Base-by-base conservation (phyloP, 1,284 basidiomycete species). In the Sanghuangporus sanghuang region DNA sequence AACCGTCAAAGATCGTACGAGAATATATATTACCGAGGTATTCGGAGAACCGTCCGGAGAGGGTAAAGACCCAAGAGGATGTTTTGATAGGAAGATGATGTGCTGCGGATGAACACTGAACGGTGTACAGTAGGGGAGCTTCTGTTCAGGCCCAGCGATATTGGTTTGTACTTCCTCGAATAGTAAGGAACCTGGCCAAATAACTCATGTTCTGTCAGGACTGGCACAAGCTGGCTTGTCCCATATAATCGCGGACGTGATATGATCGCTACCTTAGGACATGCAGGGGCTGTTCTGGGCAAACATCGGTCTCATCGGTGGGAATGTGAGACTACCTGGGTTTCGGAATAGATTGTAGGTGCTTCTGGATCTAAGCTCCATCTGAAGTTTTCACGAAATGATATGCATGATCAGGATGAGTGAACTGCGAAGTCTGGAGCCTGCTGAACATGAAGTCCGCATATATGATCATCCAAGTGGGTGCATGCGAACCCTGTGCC, bases 21-120 rank as follows among this genome's bases (percentile, higher is more conserved):
- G 90, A 96, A 74, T 97, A 96, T 72, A 81, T 96, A 48, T 81
- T 98, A 48, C 96, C 96, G 21, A 93, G 96, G 77, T 87, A 94
- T 73, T 85, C 92, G 12, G 79, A 80, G 62, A 86, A 86, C 72
- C 84, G 84, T 59, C 81, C 77, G 60, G 94, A 93, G 6, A 85
- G 84, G 68, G 78, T 95, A 67, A 85, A 85, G 36, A 71, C 74
- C 55, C 73, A 77, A 57, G 79, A 81, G 67, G 85, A 87, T 68
- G 76, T 79, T 49, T 73, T 83, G 42, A 67, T 78, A 55, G 82
- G 83, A 85, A 44, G 88, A 91, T 72, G 95, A 98, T 73, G 82
- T 96, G 35, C 78, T 98, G 59, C 79, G 82, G 69, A 92, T 98
- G 87, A 87, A 86, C 63, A 95, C 92, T 72, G 96, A 98, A 75